These are phyloP conservation scores for Trichophyton verrucosum DNA, from an alignment of 2,329 filamentous ascomycete genomes.

Conservation along the genomic window DNA sequence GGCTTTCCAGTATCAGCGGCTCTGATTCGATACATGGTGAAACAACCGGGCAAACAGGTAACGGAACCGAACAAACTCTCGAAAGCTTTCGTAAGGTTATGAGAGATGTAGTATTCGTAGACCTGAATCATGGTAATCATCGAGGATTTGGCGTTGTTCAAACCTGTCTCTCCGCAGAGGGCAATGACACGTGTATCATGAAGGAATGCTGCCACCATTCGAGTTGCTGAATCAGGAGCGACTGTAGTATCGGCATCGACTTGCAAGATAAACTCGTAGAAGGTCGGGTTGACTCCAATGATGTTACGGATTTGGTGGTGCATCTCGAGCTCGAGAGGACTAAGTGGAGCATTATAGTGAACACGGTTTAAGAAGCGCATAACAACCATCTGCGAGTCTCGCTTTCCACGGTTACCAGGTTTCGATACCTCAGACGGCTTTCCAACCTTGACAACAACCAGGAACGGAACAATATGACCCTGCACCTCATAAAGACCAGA, in stretches of 20 bases:
- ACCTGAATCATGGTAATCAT: slow-evolving; percentile 99
- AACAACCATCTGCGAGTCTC: slow-evolving; percentile 94
- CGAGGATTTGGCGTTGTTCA: slow-evolving; percentile 85
- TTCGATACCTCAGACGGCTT: slow-evolving; percentile 61
- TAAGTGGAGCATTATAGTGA: slow-evolving; percentile 95
- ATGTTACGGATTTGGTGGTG: slow-evolving; percentile 98
- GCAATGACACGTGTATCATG: slow-evolving; percentile 89
- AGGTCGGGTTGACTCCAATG: slow-evolving; percentile 94
- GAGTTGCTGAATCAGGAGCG: slow-evolving; percentile 74
- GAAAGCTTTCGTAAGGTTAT: slow-evolving; percentile 93
- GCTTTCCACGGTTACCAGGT: slow-evolving; percentile 95
- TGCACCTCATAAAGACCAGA: slow-evolving; percentile 96
- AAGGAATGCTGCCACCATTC: slow-evolving; percentile 82
- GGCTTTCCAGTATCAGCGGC: slow-evolving; percentile 91
- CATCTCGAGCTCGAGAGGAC: slow-evolving; percentile 91
- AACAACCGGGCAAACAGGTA: slow-evolving; percentile 95
- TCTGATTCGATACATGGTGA: slow-evolving; percentile 96
- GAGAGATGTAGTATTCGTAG: slow-evolving; percentile 98
- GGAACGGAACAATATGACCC: slow-evolving; percentile 93
- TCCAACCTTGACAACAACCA: slow-evolving; percentile 94
- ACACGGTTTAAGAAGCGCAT: slow-evolving; percentile 99
- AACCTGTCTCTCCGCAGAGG: slow-evolving; percentile 83
- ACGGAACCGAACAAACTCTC: slow-evolving; percentile 95
- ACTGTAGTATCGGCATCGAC: slow-evolving; percentile 97
- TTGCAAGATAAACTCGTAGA: slow-evolving; percentile 93